These are phyloP conservation scores for Rhizopus sp. DNA, from an alignment of 371 early-diverging fungal species.

Conservation along the genomic window DNA sequence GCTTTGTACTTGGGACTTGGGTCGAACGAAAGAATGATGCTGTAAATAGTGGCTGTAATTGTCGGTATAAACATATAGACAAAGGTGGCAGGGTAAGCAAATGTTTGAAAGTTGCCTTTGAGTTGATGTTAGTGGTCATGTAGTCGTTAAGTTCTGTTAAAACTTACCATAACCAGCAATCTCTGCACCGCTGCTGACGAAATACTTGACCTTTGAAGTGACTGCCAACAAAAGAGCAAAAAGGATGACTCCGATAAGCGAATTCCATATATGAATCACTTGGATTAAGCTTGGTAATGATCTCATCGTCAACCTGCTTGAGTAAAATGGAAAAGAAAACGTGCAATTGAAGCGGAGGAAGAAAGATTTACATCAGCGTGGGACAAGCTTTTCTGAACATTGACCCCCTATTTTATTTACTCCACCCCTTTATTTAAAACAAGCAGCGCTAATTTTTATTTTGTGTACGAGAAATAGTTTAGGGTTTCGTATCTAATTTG, in stretches of 20 bases:
- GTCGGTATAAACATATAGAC: conserved; percentile 48
- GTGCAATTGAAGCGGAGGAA: background rate
- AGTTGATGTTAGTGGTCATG: background rate
- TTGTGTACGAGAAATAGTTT: too few species aligned
- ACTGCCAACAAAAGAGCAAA: conserved; percentile 28
- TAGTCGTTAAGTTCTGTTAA: background rate
- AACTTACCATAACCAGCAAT: conserved; percentile 41
- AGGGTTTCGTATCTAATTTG: too few species aligned
- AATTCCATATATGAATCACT: conserved; percentile 23
- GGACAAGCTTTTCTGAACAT: background rate
- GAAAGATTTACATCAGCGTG: background rate
- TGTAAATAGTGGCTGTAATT: conserved; percentile 31
- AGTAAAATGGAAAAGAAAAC: conserved; percentile 1
- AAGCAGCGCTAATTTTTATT: too few species aligned
- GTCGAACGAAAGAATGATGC: conserved; percentile 36
- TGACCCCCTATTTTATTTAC: conserved; percentile 20
- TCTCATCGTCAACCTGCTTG: background rate
- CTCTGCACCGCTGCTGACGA: conserved; percentile 31
- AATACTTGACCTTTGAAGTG: conserved; percentile 26
- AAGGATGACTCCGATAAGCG: conserved; percentile 14
- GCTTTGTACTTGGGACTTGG: conserved; percentile 34
- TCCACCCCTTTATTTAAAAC: too few species aligned
- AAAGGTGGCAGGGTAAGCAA: conserved; percentile 46
- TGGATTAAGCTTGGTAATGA: conserved; percentile 17
- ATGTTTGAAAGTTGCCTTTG: conserved; percentile 38